phyloP scores from a whole-genome alignment of 495 filamentous ascomycete species.

The Aspergillus indologenus region DNA sequence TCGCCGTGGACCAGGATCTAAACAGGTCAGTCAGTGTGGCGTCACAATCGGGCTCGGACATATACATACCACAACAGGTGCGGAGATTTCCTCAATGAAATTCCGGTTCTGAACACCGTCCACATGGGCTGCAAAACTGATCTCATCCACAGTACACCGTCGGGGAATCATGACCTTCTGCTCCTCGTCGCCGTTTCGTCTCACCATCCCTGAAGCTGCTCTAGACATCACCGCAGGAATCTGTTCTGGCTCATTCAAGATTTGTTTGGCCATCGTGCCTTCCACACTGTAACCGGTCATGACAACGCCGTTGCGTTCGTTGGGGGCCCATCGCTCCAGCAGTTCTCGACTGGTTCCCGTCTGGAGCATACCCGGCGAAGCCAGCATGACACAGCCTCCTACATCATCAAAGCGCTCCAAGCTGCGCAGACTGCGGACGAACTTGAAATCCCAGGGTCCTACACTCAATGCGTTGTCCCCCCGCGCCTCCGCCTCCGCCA shows the following conservation, averaged over 20 bases:
- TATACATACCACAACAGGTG: slow-evolving; percentile 80
- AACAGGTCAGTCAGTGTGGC: slow-evolving; percentile 16
- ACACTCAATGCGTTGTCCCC: slow-evolving; percentile 67
- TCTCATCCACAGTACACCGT: slow-evolving; percentile 86
- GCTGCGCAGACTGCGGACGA: slow-evolving; percentile 82
- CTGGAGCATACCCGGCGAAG: slow-evolving; percentile 95
- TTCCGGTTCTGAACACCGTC: slow-evolving; percentile 92
- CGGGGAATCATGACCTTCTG: slow-evolving; percentile 88
- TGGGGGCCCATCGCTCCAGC: slow-evolving; percentile 92
- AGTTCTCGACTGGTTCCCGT: slow-evolving; percentile 90
- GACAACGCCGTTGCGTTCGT: slow-evolving; percentile 90
- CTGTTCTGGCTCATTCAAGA: slow-evolving; percentile 87
- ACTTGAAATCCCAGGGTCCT: slow-evolving; percentile 95
- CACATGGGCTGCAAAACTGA: slow-evolving; percentile 93
- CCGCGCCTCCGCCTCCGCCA: slow-evolving; percentile 79
- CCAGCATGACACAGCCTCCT: slow-evolving; percentile 94
- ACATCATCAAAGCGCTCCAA: slow-evolving; percentile 96
- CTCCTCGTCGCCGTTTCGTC: slow-evolving; percentile 56
- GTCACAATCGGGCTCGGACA: not conserved
- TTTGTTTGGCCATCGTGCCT: slow-evolving; percentile 94
- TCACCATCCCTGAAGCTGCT: slow-evolving; percentile 54
- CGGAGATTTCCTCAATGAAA: slow-evolving; percentile 89
- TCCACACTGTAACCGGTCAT: slow-evolving; percentile 98
- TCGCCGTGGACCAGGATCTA: slow-evolving; percentile 96
- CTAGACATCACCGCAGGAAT: slow-evolving; percentile 90